phyloP scores from a whole-genome alignment of 139 green algal species.

The Closterium sp. region DNA sequence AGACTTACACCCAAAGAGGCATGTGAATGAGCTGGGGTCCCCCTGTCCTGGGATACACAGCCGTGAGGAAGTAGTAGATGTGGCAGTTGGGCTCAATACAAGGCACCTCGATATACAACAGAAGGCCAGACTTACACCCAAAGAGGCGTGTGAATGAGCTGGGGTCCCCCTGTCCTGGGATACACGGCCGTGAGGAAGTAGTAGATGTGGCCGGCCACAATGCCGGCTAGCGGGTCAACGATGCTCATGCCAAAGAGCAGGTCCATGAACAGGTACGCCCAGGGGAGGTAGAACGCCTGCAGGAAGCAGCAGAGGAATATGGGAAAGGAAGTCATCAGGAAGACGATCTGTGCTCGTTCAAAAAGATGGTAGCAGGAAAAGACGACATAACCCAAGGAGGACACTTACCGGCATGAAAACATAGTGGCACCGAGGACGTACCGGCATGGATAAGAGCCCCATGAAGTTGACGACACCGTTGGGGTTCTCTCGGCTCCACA shows the following conservation, averaged over 20 bases:
- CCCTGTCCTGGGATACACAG: background rate
- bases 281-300: constrained; percentile 50
- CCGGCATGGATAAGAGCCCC: constrained; percentile 60
- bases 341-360: background rate
- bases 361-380: background rate
- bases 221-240: constrained; percentile 2
- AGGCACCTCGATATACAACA: background rate
- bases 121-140: background rate
- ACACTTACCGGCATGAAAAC: constrained; percentile 3
- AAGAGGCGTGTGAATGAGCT: background rate
- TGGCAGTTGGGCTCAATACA: background rate
- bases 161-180: background rate
- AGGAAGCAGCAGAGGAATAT: background rate
- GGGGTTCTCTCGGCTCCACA: constrained; percentile 66
- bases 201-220: background rate
- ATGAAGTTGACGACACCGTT: constrained; percentile 58
- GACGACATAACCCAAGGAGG: background rate
- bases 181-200: background rate
- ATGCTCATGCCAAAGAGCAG: constrained; percentile 42
- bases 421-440: too few relatives aligned
- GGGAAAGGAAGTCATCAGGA: background rate
- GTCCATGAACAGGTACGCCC: constrained; percentile 37
- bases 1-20: background rate
- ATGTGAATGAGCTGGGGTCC: background rate
- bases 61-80: background rate